Base-by-base conservation (phyloP, 257 asterid genomes). In the Plantago major region DNA sequence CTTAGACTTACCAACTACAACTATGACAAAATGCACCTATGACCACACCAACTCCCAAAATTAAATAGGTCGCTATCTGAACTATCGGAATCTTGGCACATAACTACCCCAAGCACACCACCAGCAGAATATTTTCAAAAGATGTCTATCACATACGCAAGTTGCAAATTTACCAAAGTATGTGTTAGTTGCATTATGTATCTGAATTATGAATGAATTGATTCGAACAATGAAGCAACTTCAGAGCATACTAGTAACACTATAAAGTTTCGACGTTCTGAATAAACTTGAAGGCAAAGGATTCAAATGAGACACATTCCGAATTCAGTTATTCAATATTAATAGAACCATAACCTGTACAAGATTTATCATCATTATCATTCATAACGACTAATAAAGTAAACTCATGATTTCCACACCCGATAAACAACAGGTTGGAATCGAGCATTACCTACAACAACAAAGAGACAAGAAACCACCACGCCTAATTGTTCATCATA, bases 361-460 rank as follows among this genome's bases (percentile, higher is more conserved):
- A 58, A 17, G n/a, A 18, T 58, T 18, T 28, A 42, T 42, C 38
- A 45, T 26, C 12, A 33, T 33, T 7, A 33, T 33, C 40, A 33
- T 33, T 33, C 40, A 33, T 33, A 33, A 33, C 8, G 42, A 53
- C 16, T 42, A 15, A 40, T 11, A 42, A 58, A 49, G 33, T 33
- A 38, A 47, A 40, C 58, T 66, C 60, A 61, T 22, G 16, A 73
- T 8, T 28, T 43, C 46, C 66, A 57, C 37, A 49, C 63, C 56
- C 53, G 55, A 17, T n/a, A 22, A 4, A 55, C 50, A 7, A 47
- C 16, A 43, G 30, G 3, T 48, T 44, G 22, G 30, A 54, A 55
- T 40, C 56, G 54, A 19, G 58, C 26, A 43, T 9, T 69, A 66
- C 74, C 67, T 65, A 64, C 33, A 22, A 49, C 59, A 63, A 59